A percentile compares a stretch with the other conserved stretches of the same genome.
Conservation (phyloP, 2,329 filamentous ascomycete species). For the Ophiostoma tasmaniense region DNA sequence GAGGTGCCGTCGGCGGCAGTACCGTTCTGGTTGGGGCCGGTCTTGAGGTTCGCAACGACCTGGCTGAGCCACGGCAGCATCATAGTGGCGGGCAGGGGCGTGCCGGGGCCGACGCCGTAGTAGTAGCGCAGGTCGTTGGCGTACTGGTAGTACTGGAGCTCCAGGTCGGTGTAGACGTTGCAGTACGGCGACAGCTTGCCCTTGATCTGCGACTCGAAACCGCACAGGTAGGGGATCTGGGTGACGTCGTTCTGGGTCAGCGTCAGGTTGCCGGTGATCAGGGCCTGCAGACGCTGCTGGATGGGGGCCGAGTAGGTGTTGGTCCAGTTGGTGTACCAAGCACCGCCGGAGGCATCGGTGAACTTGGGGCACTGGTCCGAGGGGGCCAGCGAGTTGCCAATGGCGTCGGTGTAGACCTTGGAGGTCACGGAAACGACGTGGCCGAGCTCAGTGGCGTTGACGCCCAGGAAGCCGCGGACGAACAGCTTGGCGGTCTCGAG, state of each 20-base stretch:
- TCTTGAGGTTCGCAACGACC: constrained; percentile 43
- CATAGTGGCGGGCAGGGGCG: constrained; percentile 44
- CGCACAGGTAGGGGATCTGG: constrained; percentile 58
- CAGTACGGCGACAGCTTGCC: constrained; percentile 56
- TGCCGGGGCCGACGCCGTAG: constrained; percentile 53
- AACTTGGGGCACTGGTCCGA: constrained; percentile 57
- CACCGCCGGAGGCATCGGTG: constrained; percentile 45
- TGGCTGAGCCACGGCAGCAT: constrained; percentile 53
- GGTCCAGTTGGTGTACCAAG: constrained; percentile 25
- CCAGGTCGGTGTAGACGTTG: constrained; percentile 50
- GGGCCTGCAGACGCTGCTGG: constrained; percentile 43
- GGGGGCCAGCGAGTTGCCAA: constrained; percentile 55
- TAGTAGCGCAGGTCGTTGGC: constrained; percentile 60
- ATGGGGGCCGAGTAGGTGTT: constrained; percentile 34
- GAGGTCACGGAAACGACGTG: constrained; percentile 51
- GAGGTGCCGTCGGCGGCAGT: constrained; percentile 36
- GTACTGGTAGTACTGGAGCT: constrained; percentile 58
- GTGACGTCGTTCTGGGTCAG: constrained; percentile 36
- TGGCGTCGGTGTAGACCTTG: constrained; percentile 40
- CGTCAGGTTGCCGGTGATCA: constrained; percentile 46
- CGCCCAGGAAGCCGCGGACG: constrained; percentile 51
- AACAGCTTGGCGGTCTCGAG: constrained; percentile 56
- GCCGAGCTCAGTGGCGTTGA: constrained; percentile 43
- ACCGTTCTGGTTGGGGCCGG: constrained; percentile 43
- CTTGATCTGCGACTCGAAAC: constrained; percentile 60